phyloP scores from a whole-genome alignment of 1,284 basidiomycete species.

The Ganoderma meredithae region DNA sequence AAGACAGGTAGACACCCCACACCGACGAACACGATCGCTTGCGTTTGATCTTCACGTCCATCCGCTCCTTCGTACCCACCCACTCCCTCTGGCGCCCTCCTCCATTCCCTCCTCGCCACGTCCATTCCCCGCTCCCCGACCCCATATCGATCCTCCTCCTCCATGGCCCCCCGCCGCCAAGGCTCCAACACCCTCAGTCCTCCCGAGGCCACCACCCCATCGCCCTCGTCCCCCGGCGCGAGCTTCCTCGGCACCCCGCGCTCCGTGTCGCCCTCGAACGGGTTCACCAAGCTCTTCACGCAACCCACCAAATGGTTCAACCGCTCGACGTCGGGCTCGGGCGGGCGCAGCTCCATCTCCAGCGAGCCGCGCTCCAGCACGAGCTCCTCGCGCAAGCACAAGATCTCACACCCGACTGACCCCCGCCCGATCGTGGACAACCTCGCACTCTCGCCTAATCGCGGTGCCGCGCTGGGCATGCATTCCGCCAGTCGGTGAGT shows the following conservation, averaged over 20 bases:
- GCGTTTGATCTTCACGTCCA: neutral
- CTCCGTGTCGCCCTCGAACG: constrained; percentile 41
- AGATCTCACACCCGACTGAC: constrained; percentile 84
- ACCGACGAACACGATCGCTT: neutral
- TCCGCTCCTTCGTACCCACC: constrained; percentile 5
- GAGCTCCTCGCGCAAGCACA: constrained; percentile 67
- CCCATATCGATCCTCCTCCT: neutral
- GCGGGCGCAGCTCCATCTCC: constrained; percentile 40
- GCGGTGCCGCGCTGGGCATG: constrained; percentile 34
- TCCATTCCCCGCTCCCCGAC: constrained; percentile 7
- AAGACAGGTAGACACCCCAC: constrained; percentile 3
- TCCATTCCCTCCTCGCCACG: constrained; percentile 24
- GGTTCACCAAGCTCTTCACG: constrained; percentile 41
- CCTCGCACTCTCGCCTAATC: constrained; percentile 36
- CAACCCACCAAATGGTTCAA: constrained; percentile 46
- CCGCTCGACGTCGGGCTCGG: constrained; percentile 39
- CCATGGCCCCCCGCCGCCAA: constrained; percentile 41
- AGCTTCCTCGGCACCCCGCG: constrained; percentile 38
- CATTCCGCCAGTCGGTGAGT: constrained; percentile 58
- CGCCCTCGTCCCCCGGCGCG: constrained; percentile 35
- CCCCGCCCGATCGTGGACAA: constrained; percentile 72
- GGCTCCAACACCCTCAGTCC: constrained; percentile 41
- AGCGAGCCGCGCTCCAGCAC: constrained; percentile 60
- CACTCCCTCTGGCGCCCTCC: constrained; percentile 11
- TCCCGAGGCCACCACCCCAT: constrained; percentile 34